Evolutionary conservation across 306 rosid genomes (phyloP), one percentile per base, ranked within the genome.

Genomic region (Medicago ruthenica): DNA sequence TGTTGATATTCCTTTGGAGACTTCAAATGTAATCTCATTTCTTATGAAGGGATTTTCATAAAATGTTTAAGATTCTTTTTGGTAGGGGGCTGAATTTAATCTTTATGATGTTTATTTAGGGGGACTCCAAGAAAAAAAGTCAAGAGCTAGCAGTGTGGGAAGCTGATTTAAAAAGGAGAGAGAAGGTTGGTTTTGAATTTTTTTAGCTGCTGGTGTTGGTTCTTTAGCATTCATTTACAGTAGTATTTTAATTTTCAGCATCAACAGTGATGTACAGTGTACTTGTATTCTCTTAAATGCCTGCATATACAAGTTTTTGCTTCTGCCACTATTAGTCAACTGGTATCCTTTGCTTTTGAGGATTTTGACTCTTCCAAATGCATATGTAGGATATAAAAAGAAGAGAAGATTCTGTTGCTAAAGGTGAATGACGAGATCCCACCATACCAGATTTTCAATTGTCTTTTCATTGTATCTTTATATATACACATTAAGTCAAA

Each of bases 91-190:
- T 83, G 60, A 70, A 7, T 73, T 41, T 82, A 74, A 45, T 64
- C 44, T 65, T 42, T 76, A 42, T 51, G 57, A 68, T 79, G 40
- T 78, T 80, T 86, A 34, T 50, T 31, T 71, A 96, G 98, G 67
- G 67, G 21, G 96, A 88, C 73, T 89, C 98, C 45, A 96, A 88
- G 83, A 85, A 85, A 82, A 96, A 85, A 67, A 89, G 78, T 76
- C 86, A 87, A 78, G 99, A 96, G 82, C 93, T 96, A 82, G 97
- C 97, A 76, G 63, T 75, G 34, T 92, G 99, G 96, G 99, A 92
- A 83, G 93, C 96, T 6, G 98, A 96, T 84, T 90, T 96, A 53
- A 90, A 79, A 80, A 86, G 85, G 86, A 90, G 86, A 80, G 98
- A 94, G 82, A 87, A 86, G 95, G 98, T 92, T 51, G 13, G 20